These are phyloP conservation scores for Penicillium angulare DNA, from an alignment of 495 filamentous ascomycete genomes.

Conservation along the genomic window DNA sequence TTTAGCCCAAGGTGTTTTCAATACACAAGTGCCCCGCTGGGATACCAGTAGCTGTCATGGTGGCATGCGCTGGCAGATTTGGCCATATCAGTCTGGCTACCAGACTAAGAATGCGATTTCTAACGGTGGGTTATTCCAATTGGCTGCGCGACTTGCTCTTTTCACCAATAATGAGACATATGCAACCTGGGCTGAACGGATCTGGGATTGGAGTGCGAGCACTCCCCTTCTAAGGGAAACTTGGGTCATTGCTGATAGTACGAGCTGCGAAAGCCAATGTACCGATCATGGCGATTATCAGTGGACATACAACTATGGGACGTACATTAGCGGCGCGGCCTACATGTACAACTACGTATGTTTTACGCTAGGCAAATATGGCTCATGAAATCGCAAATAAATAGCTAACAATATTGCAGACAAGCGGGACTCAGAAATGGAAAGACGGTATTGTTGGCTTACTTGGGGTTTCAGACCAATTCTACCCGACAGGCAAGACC, in stretches of 20 bases:
- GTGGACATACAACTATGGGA: conserved; percentile 76
- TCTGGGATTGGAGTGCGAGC: conserved; percentile 65
- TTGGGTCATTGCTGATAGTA: conserved; percentile 67
- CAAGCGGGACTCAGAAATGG: conserved; percentile 51
- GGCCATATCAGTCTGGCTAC: conserved; percentile 75
- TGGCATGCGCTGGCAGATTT: conserved; percentile 85
- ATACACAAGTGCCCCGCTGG: conserved; percentile 68
- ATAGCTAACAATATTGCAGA: conserved; percentile 26
- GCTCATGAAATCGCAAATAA: background rate
- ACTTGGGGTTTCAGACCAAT: conserved; percentile 41
- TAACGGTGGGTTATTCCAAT: conserved; percentile 77
- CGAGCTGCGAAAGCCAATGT: conserved; percentile 57
- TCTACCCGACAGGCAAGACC: conserved; percentile 52
- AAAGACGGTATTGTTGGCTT: conserved; percentile 54
- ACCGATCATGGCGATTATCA: conserved; percentile 58
- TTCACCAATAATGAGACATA: conserved; percentile 79
- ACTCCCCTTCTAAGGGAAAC: conserved; percentile 53
- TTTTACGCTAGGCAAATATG: background rate
- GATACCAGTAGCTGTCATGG: conserved; percentile 65
- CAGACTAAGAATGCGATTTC: conserved; percentile 78
- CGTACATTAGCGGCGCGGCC: conserved; percentile 69
- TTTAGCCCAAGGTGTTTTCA: conserved; percentile 60
- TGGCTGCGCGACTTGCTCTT: conserved; percentile 70
- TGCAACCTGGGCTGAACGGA: conserved; percentile 67
- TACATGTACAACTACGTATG: conserved; percentile 73